Base-by-base conservation (phyloP, 495 filamentous ascomycete species). In the Xylaria grammica region DNA sequence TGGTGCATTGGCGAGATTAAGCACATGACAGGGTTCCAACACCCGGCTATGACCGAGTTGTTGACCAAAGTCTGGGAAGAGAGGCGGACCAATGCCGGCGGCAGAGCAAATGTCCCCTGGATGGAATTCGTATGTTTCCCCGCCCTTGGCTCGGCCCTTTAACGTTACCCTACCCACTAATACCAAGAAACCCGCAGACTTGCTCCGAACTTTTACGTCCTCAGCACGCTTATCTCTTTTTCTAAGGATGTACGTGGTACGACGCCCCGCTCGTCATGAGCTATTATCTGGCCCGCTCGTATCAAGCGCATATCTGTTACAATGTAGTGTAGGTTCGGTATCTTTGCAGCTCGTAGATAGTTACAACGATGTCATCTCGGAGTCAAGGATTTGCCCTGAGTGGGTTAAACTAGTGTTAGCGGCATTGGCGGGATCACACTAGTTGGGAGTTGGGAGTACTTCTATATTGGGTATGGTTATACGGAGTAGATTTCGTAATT, bases 211-310 rank as follows among this genome's bases (percentile, higher is more conserved):
- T 49, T 11, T 49, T 49, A 15, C 45, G 45, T 26, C 26, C 45
- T 49, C 45, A 49, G 45, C 45, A 49, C 20, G 45, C 45, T 26
- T 49, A 49, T 49, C 45, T 49, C 45, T 49, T 49, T 5, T 49
- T 49, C 15, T 49, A 11, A 49, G 34, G 34, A 36, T n/a, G n/a
- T n/a, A n/a, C n/a, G n/a, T n/a, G 8, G 26, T 49, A 15, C 2
- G 10, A 49, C 22, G 5, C 20, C 44, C 22, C 15, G 10, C 13
- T 24, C 26, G 20, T 10, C 13, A 20, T 26, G 9, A 26, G 22
- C 20, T 48, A 22, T 13, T 13, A 26, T 27, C 1, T n/a, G 13
- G 6, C 10, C 10, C 3, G 45, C 22, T 26, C 22, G 26, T 26
- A 26, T 49, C 22, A 49, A 15, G 20, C 45, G 9, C 8, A 0